Conservation (phyloP, 2,329 filamentous ascomycete species). For the Aspergillus calidoustus region DNA sequence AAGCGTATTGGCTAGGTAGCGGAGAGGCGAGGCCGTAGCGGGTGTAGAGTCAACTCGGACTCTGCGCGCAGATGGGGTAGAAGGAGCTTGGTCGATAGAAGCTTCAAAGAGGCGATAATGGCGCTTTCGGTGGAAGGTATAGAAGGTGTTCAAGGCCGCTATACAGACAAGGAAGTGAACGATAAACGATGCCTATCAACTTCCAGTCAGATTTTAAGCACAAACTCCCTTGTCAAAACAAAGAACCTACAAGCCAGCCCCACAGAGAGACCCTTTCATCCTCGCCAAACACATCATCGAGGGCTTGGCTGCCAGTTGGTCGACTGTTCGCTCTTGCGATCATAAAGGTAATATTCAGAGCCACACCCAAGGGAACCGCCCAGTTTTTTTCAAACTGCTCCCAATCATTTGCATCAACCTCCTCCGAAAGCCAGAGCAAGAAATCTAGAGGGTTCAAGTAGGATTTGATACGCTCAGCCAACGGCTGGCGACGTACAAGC, state of each 20-base stretch:
- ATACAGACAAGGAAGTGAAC: conserved; percentile 71
- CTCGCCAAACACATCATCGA: conserved; percentile 86
- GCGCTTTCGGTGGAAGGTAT: conserved; percentile 79
- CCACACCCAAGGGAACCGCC: conserved; percentile 75
- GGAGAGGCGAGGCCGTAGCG: conserved; percentile 75
- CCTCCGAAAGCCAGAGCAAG: conserved; percentile 86
- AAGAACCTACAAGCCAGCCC: conserved; percentile 62
- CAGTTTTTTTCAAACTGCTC: conserved; percentile 75
- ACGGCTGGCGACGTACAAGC: conserved; percentile 79
- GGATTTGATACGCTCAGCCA: conserved; percentile 78
- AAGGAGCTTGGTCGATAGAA: conserved; percentile 73
- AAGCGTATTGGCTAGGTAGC: conserved; percentile 71
- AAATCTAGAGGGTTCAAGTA: conserved; percentile 88
- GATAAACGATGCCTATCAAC: conserved; percentile 65
- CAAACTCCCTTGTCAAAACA: not conserved
- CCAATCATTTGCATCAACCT: conserved; percentile 89
- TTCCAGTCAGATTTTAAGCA: conserved; percentile 10
- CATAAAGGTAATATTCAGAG: conserved; percentile 78
- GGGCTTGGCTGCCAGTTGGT: conserved; percentile 52
- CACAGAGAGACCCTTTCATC: conserved; percentile 67
- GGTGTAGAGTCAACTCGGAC: conserved; percentile 88
- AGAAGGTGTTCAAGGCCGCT: conserved; percentile 76
- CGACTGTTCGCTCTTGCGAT: conserved; percentile 79
- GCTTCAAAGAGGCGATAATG: conserved; percentile 91
- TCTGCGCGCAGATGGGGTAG: conserved; percentile 83